Evolutionary conservation across 2,329 filamentous ascomycete genomes (phyloP).

Genomic region (Xylaria sp.): DNA sequence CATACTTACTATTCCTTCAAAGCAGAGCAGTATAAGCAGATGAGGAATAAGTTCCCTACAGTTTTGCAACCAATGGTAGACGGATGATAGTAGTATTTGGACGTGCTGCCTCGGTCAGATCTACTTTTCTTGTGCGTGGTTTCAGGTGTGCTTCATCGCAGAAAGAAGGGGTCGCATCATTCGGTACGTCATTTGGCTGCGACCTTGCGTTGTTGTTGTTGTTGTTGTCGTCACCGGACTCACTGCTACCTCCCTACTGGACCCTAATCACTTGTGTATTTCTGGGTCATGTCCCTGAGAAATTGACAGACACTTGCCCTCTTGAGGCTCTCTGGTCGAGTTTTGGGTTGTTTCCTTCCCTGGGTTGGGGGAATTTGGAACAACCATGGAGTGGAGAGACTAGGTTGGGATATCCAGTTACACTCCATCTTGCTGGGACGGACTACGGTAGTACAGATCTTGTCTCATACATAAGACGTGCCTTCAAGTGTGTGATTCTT

Average conservation of each 20-base stretch:
- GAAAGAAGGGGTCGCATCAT: slow-evolving; percentile 22
- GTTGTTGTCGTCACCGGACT: neutral
- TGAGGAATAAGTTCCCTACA: neutral
- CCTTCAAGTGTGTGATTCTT: neutral
- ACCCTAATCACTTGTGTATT: neutral
- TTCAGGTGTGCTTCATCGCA: slow-evolving; percentile 57
- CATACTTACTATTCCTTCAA: neutral
- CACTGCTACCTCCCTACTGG: neutral
- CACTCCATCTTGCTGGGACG: neutral
- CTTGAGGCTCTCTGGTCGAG: neutral
- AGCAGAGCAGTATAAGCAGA: neutral
- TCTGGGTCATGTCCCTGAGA: neutral
- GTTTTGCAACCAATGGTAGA: neutral
- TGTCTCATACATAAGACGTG: neutral
- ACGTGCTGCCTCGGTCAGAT: neutral
- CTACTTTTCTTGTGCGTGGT: slow-evolving; percentile 42
- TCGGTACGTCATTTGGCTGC: neutral
- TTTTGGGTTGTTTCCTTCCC: slow-evolving; percentile 13
- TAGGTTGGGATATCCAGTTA: neutral
- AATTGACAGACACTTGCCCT: neutral
- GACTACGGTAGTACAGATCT: neutral
- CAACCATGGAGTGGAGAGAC: too few relatives aligned
- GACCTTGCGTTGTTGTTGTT: neutral
- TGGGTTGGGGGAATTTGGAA: neutral
- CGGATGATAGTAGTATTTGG: neutral